phyloP scores from a whole-genome alignment of 805 yeast species.

The Cyberlindnera americana region DNA sequence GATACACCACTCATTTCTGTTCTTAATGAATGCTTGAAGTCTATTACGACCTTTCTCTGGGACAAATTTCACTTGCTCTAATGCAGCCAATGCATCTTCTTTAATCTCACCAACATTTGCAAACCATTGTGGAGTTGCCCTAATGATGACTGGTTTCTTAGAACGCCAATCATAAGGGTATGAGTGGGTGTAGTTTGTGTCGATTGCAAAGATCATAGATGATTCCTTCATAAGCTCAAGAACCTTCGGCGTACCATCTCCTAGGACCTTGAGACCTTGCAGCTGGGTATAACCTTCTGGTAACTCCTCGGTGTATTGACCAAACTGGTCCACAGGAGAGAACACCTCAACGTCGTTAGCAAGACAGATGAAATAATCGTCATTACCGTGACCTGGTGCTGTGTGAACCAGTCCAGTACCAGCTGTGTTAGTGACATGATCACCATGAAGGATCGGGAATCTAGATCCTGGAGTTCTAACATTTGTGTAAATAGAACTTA shows the following conservation, averaged over 20 bases:
- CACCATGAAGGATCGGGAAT: conserved; percentile 70
- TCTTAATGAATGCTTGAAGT: conserved; percentile 63
- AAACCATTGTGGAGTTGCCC: conserved; percentile 98
- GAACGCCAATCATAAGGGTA: conserved; percentile 98
- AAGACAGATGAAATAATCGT: conserved; percentile 76
- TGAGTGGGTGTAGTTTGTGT: conserved; percentile 63
- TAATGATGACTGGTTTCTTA: conserved; percentile 87
- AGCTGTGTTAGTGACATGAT: conserved; percentile 71
- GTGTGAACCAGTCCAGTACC: conserved; percentile 97
- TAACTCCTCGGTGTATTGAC: conserved; percentile 56
- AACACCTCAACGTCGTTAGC: conserved; percentile 51
- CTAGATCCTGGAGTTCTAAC: conserved; percentile 41
- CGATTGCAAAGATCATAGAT: conserved; percentile 45
- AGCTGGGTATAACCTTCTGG: conserved; percentile 45
- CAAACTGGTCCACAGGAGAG: conserved; percentile 79
- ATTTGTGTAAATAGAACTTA: conserved; percentile 47
- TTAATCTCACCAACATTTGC: conserved; percentile 79
- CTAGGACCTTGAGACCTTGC: conserved; percentile 58
- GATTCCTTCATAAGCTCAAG: conserved; percentile 39
- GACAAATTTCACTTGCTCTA: conserved; percentile 61
- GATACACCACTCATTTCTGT: conserved; percentile 95
- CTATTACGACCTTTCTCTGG: conserved; percentile 75
- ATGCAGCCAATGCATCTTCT: conserved; percentile 51
- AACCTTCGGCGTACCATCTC: conserved; percentile 49
- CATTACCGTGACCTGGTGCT: conserved; percentile 98